Percentiles rank a stretch among this genome's conserved stretches.
Conservation (phyloP, 2,329 filamentous ascomycete genomes). For the Thielaviopsis populi region DNA sequence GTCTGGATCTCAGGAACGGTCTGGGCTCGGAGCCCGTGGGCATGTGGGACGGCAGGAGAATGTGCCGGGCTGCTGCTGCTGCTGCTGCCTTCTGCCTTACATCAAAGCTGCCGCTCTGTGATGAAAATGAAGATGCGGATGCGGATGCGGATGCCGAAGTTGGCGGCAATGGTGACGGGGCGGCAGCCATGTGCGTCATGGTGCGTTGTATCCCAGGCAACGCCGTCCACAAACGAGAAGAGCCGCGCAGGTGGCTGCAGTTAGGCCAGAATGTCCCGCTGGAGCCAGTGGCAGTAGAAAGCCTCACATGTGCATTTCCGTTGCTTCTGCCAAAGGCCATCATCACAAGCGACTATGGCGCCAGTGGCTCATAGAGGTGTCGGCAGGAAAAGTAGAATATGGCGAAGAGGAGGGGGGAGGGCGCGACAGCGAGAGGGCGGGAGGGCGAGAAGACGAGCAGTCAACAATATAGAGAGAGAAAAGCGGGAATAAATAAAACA, state of each 20-base stretch:
- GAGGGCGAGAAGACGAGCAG: no score
- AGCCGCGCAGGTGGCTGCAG: not conserved
- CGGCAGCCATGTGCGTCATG: not conserved
- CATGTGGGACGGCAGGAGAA: not conserved
- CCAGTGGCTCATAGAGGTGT: not conserved
- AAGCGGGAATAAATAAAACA: no score
- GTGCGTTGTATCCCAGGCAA: not conserved
- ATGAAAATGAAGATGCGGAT: not conserved
- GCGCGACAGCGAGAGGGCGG: no score
- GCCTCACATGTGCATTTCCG: constrained; percentile 5
- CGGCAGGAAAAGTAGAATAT: not conserved
- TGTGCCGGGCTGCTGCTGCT: not conserved
- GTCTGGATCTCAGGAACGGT: not conserved
- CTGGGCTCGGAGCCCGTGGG: not conserved
- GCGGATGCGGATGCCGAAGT: not conserved
- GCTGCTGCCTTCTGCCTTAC: not conserved
- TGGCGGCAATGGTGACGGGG: not conserved
- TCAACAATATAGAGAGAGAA: no score
- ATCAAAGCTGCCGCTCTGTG: not conserved
- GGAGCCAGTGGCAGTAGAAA: not conserved
- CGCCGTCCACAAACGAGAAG: not conserved
- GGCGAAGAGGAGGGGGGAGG: not conserved
- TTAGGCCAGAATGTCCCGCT: not conserved
- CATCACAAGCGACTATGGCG: not conserved
- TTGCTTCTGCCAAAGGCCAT: constrained; percentile 11